Percentiles rank a stretch among this genome's conserved stretches.
phyloP scores from a whole-genome alignment of 495 filamentous ascomycete genomes.

The Massariosphaeria phaeospora region DNA sequence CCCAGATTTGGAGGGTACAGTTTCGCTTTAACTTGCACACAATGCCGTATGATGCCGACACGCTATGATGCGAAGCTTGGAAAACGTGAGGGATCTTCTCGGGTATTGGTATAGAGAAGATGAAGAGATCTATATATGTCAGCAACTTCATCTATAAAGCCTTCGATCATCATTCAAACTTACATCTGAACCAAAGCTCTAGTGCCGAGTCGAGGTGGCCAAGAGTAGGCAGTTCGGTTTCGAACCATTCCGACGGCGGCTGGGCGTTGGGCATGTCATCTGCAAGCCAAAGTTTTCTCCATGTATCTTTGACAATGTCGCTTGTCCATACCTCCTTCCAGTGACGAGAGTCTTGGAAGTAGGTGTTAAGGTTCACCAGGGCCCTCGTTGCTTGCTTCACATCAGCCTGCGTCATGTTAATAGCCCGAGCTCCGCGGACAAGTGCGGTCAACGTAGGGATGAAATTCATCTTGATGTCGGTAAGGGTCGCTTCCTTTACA shows the following conservation, averaged over 20 bases:
- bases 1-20: slow-evolving; percentile 62
- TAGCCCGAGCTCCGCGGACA: slow-evolving; percentile 54
- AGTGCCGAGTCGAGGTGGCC: slow-evolving; percentile 53
- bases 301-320: slow-evolving; percentile 54
- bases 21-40: slow-evolving; percentile 61
- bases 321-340: slow-evolving; percentile 63
- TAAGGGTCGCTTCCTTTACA: slow-evolving; percentile 48
- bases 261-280: slow-evolving; percentile 52
- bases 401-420: slow-evolving; percentile 48
- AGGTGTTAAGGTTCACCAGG: slow-evolving; percentile 57
- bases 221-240: slow-evolving; percentile 56
- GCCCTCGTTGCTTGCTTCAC: slow-evolving; percentile 55
- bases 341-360: slow-evolving; percentile 56
- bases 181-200: slow-evolving; percentile 59
- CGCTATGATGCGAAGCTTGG: slow-evolving; percentile 63
- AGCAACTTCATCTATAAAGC: neutral
- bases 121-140: slow-evolving; percentile 48
- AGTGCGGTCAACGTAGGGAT: slow-evolving; percentile 57
- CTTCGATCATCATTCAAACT: slow-evolving; percentile 1
- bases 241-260: slow-evolving; percentile 52
- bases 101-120: slow-evolving; percentile 62
- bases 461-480: slow-evolving; percentile 58
- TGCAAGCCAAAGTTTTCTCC: slow-evolving; percentile 58
- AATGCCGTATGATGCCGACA: slow-evolving; percentile 60
- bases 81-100: slow-evolving; percentile 61